phyloP scores from a whole-genome alignment of 2,329 filamentous ascomycete genomes.

The Plenodomus tracheiphilus region DNA sequence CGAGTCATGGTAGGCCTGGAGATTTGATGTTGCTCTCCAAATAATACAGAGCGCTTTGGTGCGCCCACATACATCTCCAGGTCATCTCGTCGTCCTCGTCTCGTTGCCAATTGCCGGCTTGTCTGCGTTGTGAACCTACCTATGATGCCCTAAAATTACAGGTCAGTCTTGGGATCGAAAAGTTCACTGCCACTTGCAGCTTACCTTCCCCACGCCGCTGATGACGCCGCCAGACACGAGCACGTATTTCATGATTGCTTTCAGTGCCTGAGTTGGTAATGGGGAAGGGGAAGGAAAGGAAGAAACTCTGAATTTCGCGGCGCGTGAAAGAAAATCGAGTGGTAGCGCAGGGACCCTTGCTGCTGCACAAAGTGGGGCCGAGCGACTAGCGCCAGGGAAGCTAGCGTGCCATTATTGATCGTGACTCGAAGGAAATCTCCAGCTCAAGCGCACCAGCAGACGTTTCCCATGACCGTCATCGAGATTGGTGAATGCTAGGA shows the following conservation, averaged over 20 bases:
- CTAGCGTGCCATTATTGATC: neutral
- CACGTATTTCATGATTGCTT: slow-evolving; percentile 75
- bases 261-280: slow-evolving; percentile 45
- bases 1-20: neutral
- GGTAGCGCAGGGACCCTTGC: slow-evolving; percentile 18
- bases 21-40: neutral
- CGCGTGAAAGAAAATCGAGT: slow-evolving; percentile 35
- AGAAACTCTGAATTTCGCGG: slow-evolving; percentile 33
- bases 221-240: slow-evolving; percentile 71
- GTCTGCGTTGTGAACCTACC: slow-evolving; percentile 48
- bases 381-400: neutral
- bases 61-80: neutral
- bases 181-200: slow-evolving; percentile 25
- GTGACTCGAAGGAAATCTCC: too few species aligned
- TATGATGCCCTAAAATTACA: slow-evolving; percentile 62
- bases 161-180: slow-evolving; percentile 26
- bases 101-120: neutral
- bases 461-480: too few species aligned
- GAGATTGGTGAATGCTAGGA: too few species aligned
- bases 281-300: slow-evolving; percentile 48
- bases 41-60: neutral
- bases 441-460: too few species aligned
- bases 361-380: slow-evolving; percentile 14
- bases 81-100: neutral
- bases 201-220: slow-evolving; percentile 52